phyloP scores from a whole-genome alignment of 108 stramenopile genomes.

The Aureococcus anophagefferens region DNA sequence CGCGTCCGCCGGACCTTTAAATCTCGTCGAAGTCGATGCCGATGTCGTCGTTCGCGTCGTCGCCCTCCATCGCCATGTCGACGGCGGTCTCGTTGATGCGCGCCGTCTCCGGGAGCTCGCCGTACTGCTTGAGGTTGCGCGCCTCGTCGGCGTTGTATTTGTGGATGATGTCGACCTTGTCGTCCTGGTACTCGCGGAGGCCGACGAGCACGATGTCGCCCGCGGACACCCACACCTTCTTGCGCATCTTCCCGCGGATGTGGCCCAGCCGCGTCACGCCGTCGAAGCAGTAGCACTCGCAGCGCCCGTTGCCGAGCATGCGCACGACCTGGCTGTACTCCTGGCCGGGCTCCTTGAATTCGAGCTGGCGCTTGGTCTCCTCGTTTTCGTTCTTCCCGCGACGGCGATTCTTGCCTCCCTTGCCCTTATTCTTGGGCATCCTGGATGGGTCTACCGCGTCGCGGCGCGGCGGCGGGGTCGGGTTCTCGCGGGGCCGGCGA shows the following conservation, averaged over 20 bases:
- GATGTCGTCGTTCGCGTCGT: constrained; percentile 78
- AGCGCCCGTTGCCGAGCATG: constrained; percentile 97
- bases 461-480: too few species aligned
- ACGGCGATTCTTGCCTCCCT: constrained; percentile 97
- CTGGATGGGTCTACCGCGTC: too few species aligned
- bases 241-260: constrained; percentile 99
- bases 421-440: constrained; percentile 66
- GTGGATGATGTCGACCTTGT: constrained; percentile 98
- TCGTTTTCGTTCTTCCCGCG: constrained; percentile 98
- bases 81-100: constrained; percentile 98
- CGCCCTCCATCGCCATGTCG: constrained; percentile 94
- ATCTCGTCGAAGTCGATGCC: constrained; percentile 92
- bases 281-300: constrained; percentile 97
- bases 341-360: constrained; percentile 92
- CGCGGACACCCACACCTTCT: constrained; percentile 94
- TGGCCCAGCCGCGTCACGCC: constrained; percentile 93
- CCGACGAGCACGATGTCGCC: constrained; percentile 96
- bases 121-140: constrained; percentile 95
- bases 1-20: too few species aligned
- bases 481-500: too few species aligned
- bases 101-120: constrained; percentile 95
- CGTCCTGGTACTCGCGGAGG: constrained; percentile 96
- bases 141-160: constrained; percentile 99
- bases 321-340: constrained; percentile 77
- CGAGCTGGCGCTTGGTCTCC: constrained; percentile 95